These are phyloP conservation scores for Stagonosporopsis chrysanthemi DNA, from an alignment of 2,329 filamentous ascomycete species.

Conservation along the genomic window DNA sequence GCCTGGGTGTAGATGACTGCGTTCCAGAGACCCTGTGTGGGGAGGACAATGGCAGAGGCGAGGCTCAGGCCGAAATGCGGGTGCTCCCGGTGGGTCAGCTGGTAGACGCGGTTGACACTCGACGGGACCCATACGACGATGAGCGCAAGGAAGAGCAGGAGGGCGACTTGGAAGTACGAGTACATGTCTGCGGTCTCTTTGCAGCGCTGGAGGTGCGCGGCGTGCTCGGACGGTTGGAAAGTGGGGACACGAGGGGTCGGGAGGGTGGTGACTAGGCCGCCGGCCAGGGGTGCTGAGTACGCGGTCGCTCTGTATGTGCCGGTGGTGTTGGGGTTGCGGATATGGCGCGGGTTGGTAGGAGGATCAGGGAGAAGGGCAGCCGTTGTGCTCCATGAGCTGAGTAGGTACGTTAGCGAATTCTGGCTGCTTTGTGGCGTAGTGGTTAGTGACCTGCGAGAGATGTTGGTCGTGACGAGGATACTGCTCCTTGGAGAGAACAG, in stretches of 20 bases:
- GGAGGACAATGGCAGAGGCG: slow-evolving; percentile 76
- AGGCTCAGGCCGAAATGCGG: slow-evolving; percentile 67
- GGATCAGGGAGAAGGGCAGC: neutral
- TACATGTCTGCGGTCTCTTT: slow-evolving; percentile 63
- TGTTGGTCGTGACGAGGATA: slow-evolving; percentile 63
- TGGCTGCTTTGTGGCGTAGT: slow-evolving; percentile 21
- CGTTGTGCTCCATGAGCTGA: slow-evolving; percentile 31
- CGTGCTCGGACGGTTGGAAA: slow-evolving; percentile 4
- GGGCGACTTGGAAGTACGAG: slow-evolving; percentile 73
- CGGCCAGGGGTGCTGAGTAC: slow-evolving; percentile 14
- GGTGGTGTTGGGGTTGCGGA: neutral
- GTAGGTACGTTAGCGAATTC: slow-evolving; percentile 39
- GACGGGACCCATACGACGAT: slow-evolving; percentile 74
- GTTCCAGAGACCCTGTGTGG: slow-evolving; percentile 87
- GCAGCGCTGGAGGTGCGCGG: neutral
- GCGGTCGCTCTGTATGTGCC: slow-evolving; percentile 21
- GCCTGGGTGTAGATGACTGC: slow-evolving; percentile 71
- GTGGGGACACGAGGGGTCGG: neutral
- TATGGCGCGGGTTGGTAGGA: neutral
- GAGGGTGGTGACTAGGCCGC: slow-evolving; percentile 3
- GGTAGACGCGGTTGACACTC: slow-evolving; percentile 74
- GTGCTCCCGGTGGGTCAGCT: slow-evolving; percentile 62
- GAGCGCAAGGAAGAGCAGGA: slow-evolving; percentile 75
- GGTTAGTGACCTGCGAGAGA: slow-evolving; percentile 57
- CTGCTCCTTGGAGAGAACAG: slow-evolving; percentile 55